These are phyloP conservation scores for Glaciozyma antarctica DNA, from an alignment of 768 basidiomycete genomes.

Conservation along the genomic window DNA sequence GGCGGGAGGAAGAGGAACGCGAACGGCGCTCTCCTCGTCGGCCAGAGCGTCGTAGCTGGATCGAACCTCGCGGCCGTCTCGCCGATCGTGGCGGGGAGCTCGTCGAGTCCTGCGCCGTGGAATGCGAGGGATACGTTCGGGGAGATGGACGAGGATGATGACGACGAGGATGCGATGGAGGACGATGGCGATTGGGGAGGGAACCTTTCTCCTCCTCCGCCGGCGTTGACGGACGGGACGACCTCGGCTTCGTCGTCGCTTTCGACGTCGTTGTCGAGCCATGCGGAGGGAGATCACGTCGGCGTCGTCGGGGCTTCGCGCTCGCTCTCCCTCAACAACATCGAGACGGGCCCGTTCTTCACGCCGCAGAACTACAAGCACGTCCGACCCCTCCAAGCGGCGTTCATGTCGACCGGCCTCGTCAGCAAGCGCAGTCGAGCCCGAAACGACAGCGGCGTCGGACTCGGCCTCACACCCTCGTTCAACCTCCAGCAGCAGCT, in stretches of 20 bases:
- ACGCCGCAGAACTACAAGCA: constrained; percentile 35
- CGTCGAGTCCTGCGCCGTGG: constrained; percentile 4
- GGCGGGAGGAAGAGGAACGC: constrained; percentile 30
- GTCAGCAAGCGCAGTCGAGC: constrained; percentile 37
- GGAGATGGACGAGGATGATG: background rate
- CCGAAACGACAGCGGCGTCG: constrained; percentile 10
- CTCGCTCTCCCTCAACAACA: constrained; percentile 13
- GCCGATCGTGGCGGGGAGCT: constrained; percentile 18
- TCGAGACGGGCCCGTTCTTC: constrained; percentile 19
- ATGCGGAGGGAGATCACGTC: background rate
- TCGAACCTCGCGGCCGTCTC: constrained; percentile 26
- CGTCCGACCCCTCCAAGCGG: constrained; percentile 36
- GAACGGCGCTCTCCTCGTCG: constrained; percentile 33
- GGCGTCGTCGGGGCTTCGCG: background rate
- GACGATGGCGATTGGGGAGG: constrained; percentile 18
- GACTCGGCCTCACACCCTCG: background rate
- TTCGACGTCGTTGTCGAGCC: constrained; percentile 4
- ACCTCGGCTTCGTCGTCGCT: constrained; percentile 28
- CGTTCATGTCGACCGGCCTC: constrained; percentile 42
- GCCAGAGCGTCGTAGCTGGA: constrained; percentile 6
- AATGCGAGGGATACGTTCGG: constrained; percentile 4
- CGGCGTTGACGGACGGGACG: constrained; percentile 30
- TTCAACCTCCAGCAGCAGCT: constrained; percentile 28
- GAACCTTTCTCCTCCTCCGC: background rate
- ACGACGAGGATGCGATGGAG: constrained; percentile 26